Base-by-base conservation (phyloP, 2,329 filamentous ascomycete genomes). In the Fusarium continuum region DNA sequence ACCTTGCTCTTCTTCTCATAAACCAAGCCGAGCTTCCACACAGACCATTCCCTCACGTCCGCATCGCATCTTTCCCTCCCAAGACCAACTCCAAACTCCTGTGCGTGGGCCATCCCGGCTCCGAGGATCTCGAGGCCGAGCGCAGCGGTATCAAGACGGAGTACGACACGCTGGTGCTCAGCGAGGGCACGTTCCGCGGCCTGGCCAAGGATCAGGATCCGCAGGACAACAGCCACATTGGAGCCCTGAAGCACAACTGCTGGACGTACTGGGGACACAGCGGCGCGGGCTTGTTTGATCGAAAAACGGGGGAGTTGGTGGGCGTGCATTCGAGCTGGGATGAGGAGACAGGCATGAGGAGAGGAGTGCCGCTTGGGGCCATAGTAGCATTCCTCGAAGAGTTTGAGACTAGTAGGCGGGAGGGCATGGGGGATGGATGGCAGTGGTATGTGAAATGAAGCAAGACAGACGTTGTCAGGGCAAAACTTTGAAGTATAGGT, bases 241-340 rank as follows among this genome's bases (percentile, higher is more conserved):
- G 82, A 2, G 77, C 77, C 1, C 61, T 85, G 62, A 81, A 77
- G 76, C 83, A 85, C 67, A 78, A 81, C 64, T 82, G 80, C 53
- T 85, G 83, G 83, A 85, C 82, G 2, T 85, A 85, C 68, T 85
- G 83, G 83, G 83, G 83, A 2, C 82, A 85, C 67, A 83, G 79
- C 19, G 82, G 82, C 4, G 83, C 82, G 6, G 81, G 80, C 2
- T 68, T 85, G 14, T 59, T 84, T n/a, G 68, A 77, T 14, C 48
- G 57, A 25, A 67, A 57, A n/a, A 73, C 72, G 11, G 80, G 79
- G 0, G 64, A 22, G 9, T 64, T 85, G 50, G 70, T 84, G 1
- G 83, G 82, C 2, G 56, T 86, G 58, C 82, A 85, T 74, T 84
- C 81, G 5, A 81, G 77, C 23, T 85, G 83, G 82, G 81, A 85